Evolutionary conservation across 1,284 basidiomycete species (phyloP), one percentile per base, ranked within the genome.

Genomic region (Ceratobasidium sp.): DNA sequence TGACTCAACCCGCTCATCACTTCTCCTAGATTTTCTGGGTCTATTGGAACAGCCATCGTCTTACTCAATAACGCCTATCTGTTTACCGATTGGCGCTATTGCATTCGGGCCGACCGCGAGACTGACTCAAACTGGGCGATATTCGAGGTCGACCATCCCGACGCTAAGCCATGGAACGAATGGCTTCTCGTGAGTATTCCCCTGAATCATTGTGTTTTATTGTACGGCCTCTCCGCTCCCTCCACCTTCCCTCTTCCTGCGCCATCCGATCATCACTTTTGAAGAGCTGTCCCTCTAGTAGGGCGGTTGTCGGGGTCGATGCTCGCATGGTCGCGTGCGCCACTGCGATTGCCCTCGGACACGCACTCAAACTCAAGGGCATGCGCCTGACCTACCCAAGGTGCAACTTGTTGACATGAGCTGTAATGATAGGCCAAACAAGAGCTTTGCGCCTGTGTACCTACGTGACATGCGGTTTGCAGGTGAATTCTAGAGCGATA

Each of bases 41-140:
- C 92, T n/a, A 91, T 93, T 2, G 96, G 96, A 7, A 89, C 91
- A 67, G 96, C 93, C 5, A 87, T 98, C 59, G 85, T 97, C 29
- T 91, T 92, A 0, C 86, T 86, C 80, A 87, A 87, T 0, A 85
- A 86, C 1, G 91, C 91, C 2, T 92, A 92, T 80, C 87, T 98
- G 40, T 88, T 97, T 79, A 93, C 92, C 25, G 96, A 98, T 83
- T 94, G 95, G 34, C 89, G 95, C 37, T 98, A 98, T 83, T 97
- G 95, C 92, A 82, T 92, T 0, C 95, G 96, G 84, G 95, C 96
- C 6, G 87, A 87, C 8, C 86, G 90, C 11, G 90, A 97, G 82
- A 84, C 95, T n/a, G 93, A 96, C 82, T 91, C 94, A 43, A 79
- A 81, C 79, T 98, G 96, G 96, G 86, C 86, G 15, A 81, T 97